Evolutionary conservation across 805 yeast genomes (phyloP).

Genomic region (Candida sphagnicola): DNA sequence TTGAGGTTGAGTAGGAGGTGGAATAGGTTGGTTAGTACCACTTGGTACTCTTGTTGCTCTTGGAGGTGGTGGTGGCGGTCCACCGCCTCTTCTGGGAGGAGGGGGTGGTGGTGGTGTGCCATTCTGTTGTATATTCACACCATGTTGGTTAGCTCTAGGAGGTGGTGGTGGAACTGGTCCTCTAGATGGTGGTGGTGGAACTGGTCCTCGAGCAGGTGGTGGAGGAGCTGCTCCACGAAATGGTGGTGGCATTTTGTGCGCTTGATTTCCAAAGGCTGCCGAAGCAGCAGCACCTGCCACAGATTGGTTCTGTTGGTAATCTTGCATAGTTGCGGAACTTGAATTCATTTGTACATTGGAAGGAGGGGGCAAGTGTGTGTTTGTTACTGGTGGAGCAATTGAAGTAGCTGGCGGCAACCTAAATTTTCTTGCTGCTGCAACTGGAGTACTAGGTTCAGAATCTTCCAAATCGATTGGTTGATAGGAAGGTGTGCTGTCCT

Average conservation of each 20-base stretch:
- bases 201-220: constrained; percentile 10
- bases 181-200: constrained; percentile 14
- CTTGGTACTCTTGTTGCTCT: constrained; percentile 13
- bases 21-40: constrained; percentile 11
- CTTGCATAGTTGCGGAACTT: neutral
- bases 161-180: constrained; percentile 24
- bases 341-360: constrained; percentile 1
- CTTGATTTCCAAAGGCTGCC: neutral
- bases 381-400: constrained; percentile 23
- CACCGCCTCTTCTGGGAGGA: constrained; percentile 12
- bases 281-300: neutral
- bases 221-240: constrained; percentile 2
- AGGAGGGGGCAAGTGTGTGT: constrained; percentile 17
- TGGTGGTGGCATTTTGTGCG: neutral
- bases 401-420: constrained; percentile 35
- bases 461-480: constrained; percentile 4
- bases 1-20: constrained; percentile 22
- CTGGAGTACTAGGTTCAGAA: constrained; percentile 2
- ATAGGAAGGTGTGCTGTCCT: neutral
- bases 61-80: constrained; percentile 32
- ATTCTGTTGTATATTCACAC: constrained; percentile 8
- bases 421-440: constrained; percentile 17
- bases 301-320: constrained; percentile 8
- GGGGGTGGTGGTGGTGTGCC: constrained; percentile 23
- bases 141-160: constrained; percentile 12